Evolutionary conservation across 2,329 filamentous ascomycete species (phyloP), one percentile per base, ranked within the genome.

Genomic region (Fusarium coffeatum): DNA sequence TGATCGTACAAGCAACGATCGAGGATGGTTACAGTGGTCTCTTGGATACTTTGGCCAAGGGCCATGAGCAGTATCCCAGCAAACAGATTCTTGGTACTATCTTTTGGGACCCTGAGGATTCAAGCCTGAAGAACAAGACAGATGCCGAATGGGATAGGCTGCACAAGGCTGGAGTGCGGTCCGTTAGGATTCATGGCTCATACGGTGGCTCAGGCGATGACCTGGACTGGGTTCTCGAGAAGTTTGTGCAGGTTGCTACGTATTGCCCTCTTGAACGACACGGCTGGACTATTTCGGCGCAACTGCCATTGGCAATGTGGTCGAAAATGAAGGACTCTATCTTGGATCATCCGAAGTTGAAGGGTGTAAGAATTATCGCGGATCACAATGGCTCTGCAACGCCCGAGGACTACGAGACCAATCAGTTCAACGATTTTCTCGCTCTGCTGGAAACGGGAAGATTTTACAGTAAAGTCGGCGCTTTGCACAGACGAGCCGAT

Each of bases 1-100:
- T 64, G 58, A 32, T 64, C 5, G 48, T 64, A 7, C 60, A 64
- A 12, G 58, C 57, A 2, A 62, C 58, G 1, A 62, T 63, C 25
- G 57, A 63, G 5, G n/a, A 63, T 55, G 59, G 57, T 1, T 63
- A 37, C 9, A 10, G 15, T 8, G 59, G 59, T 2, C 30, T 63
- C 0, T 1, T 63, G 8, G 30, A 28, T 9, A 20, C 45, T 4
- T 5, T 64, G 3, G 32, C 10, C 6, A 62, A 18, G 20, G 30
- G 16, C 1, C 57, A n/a, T 5, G 20, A 15, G 0, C 1, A 7
- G 2, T 30, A 40, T 6, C 22, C 57, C 2, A 12, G 2, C 9
- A 48, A 48, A 12, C 20, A 8, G 27, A 34, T 43, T 1, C 27
- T 18, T 0, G 60, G 60, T 16, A 48, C 34, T 5, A 47, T 62